A percentile compares a stretch with the other conserved stretches of the same genome.
phyloP scores from a whole-genome alignment of 768 basidiomycete species.

The Galerina marginata region DNA sequence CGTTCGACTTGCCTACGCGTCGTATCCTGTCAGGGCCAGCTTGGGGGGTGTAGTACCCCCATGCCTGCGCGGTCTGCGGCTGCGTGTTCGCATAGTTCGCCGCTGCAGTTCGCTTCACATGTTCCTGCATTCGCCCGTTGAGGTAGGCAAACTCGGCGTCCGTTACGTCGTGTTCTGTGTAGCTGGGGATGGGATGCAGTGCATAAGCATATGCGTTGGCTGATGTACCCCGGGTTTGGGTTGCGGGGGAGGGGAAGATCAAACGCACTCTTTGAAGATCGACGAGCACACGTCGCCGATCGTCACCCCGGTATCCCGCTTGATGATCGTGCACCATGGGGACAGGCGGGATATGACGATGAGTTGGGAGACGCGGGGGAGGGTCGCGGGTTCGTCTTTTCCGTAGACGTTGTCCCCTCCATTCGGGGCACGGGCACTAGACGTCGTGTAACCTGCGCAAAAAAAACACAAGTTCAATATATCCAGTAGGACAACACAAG shows the following conservation, averaged over 20 bases:
- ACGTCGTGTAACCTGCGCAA: conserved; percentile 15
- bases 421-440: neutral
- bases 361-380: conserved; percentile 67
- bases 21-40: conserved; percentile 54
- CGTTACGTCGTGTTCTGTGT: conserved; percentile 69
- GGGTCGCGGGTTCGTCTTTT: conserved; percentile 68
- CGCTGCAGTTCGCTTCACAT: conserved; percentile 66
- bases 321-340: conserved; percentile 82
- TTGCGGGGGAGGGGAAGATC: neutral
- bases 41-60: conserved; percentile 56
- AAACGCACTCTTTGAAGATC: conserved; percentile 78
- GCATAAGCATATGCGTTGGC: neutral
- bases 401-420: conserved; percentile 21
- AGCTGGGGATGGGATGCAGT: conserved; percentile 46
- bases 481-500: too few relatives aligned
- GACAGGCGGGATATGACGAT: conserved; percentile 62
- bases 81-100: conserved; percentile 32
- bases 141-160: conserved; percentile 68
- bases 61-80: conserved; percentile 29
- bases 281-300: conserved; percentile 71
- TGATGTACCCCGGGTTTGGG: too few relatives aligned
- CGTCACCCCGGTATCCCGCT: conserved; percentile 76
- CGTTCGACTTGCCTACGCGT: conserved; percentile 61
- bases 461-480: neutral
- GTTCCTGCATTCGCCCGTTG: conserved; percentile 70